Conservation (phyloP, 2,329 filamentous ascomycete genomes). For the Eutypella sp. region DNA sequence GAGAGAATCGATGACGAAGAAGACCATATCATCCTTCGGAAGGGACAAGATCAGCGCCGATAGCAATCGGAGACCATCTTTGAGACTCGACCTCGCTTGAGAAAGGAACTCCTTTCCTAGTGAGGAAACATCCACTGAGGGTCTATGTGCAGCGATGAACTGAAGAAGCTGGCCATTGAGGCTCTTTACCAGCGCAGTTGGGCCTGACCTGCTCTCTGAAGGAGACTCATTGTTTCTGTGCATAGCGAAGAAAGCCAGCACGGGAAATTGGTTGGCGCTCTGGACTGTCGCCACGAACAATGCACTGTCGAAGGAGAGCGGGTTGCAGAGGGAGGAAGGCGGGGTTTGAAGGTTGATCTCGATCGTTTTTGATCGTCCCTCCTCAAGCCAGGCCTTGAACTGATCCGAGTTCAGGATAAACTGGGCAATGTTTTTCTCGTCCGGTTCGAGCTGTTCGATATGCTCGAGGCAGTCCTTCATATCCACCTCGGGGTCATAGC, state of each 20-base stretch:
- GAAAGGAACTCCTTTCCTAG: neutral
- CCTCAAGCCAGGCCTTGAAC: slow-evolving; percentile 2
- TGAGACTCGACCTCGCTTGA: neutral
- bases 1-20: slow-evolving; percentile 7
- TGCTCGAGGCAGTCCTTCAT: slow-evolving; percentile 1
- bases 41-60: neutral
- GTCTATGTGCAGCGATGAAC: slow-evolving; percentile 2
- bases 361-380: slow-evolving; percentile 2
- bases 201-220: slow-evolving; percentile 1
- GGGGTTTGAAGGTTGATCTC: slow-evolving; percentile 4
- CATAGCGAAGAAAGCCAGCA: slow-evolving; percentile 10
- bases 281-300: slow-evolving; percentile 3
- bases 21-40: slow-evolving; percentile 5
- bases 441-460: slow-evolving; percentile 2
- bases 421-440: slow-evolving; percentile 3
- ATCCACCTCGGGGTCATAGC: slow-evolving; percentile 2
- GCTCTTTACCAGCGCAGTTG: slow-evolving; percentile 5
- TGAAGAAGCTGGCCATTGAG: slow-evolving; percentile 5
- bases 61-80: neutral
- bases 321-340: slow-evolving; percentile 3
- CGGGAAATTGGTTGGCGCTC: neutral
- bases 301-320: slow-evolving; percentile 6
- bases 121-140: neutral
- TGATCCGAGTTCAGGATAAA: slow-evolving; percentile 4
- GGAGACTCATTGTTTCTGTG: slow-evolving; percentile 3